Conservation (phyloP, 306 rosid genomes). For the Aeschynomene evenia region DNA sequence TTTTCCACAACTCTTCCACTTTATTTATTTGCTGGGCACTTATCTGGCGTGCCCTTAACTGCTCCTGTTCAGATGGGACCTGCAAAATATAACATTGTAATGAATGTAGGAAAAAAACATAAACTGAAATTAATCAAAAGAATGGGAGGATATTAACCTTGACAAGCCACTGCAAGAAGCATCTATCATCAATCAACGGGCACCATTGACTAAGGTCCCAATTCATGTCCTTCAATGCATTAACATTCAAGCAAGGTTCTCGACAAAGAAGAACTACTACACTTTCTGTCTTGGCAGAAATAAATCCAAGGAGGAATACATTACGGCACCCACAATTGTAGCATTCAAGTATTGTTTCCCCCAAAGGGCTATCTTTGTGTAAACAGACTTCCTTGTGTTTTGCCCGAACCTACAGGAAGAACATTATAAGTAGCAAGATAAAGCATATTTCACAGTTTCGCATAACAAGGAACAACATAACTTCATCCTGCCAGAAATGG, state of each 20-base stretch:
- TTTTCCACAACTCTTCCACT: slow-evolving; percentile 97
- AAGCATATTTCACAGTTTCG: slow-evolving; percentile 29
- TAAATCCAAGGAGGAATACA: slow-evolving; percentile 96
- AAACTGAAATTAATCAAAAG: not conserved
- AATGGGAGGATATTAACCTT: slow-evolving; percentile 58
- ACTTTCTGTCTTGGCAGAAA: slow-evolving; percentile 97
- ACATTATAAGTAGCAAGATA: slow-evolving; percentile 7
- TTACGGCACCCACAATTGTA: slow-evolving; percentile 97
- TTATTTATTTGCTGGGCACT: slow-evolving; percentile 99
- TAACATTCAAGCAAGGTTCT: slow-evolving; percentile 95
- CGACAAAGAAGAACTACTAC: slow-evolving; percentile 98
- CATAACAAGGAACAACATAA: slow-evolving; percentile 14
- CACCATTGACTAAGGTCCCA: slow-evolving; percentile 99
- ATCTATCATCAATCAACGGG: slow-evolving; percentile 96
- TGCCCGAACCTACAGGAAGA: slow-evolving; percentile 81
- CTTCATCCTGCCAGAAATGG: not conserved
- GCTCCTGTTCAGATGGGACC: slow-evolving; percentile 99
- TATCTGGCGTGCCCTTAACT: slow-evolving; percentile 95
- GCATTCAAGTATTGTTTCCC: slow-evolving; percentile 99
- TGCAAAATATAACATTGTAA: slow-evolving; percentile 42
- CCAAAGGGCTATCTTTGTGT: slow-evolving; percentile 96
- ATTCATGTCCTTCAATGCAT: slow-evolving; percentile 99
- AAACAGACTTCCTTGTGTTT: slow-evolving; percentile 99
- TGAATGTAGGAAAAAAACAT: not conserved
- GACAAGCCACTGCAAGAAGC: slow-evolving; percentile 99